Percentiles rank a stretch among this genome's conserved stretches.
phyloP scores from a whole-genome alignment of 1,284 basidiomycete species.

The Leccinum huronense region DNA sequence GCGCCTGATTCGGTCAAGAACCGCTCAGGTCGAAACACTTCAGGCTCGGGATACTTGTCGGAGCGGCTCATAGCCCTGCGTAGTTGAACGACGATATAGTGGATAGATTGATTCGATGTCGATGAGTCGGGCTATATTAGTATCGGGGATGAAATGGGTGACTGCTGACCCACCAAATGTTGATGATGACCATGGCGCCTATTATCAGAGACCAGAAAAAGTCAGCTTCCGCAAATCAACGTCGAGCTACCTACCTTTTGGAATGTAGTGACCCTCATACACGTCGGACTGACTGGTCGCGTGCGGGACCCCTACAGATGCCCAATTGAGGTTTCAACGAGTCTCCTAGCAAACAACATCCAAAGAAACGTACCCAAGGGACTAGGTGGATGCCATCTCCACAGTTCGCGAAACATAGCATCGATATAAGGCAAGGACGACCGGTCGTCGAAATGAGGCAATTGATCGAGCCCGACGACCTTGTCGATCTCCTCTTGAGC shows the following conservation, averaged over 20 bases:
- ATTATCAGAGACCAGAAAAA: background rate
- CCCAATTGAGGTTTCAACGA: background rate
- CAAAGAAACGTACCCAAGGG: conserved; percentile 7
- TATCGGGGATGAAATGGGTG: background rate
- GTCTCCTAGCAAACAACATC: background rate
- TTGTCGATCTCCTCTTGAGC: conserved; percentile 15
- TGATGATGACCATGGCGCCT: conserved; percentile 7
- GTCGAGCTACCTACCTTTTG: conserved; percentile 4
- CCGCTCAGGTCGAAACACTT: conserved; percentile 46
- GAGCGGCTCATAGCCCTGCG: conserved; percentile 44
- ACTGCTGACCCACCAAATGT: conserved; percentile 5
- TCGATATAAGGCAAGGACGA: conserved; percentile 13
- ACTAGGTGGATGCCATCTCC: conserved; percentile 13
- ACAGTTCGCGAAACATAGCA: conserved; percentile 12
- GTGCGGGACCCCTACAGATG: conserved; percentile 3
- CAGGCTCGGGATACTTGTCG: conserved; percentile 44
- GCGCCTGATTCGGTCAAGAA: conserved; percentile 36
- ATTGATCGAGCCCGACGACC: conserved; percentile 9
- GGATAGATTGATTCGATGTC: background rate
- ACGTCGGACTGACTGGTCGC: conserved; percentile 9
- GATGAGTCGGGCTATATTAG: background rate
- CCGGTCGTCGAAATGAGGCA: conserved; percentile 9
- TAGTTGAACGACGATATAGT: background rate
- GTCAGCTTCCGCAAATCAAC: background rate
- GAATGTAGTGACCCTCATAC: conserved; percentile 1